These are phyloP conservation scores for Lepidium campestre DNA, from an alignment of 441 rosid genomes.

Conservation along the genomic window DNA sequence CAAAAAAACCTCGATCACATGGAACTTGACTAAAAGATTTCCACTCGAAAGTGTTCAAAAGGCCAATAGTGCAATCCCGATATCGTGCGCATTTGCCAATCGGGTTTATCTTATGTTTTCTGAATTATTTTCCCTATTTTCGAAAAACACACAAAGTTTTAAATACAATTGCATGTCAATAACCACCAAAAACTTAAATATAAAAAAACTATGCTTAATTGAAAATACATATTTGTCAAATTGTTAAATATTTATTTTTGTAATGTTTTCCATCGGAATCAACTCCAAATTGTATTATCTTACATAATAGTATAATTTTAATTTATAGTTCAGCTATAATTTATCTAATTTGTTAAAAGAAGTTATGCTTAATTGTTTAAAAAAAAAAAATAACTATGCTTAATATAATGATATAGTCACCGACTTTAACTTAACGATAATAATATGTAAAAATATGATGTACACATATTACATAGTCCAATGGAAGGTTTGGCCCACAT, in stretches of 20 bases:
- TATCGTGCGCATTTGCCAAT: constrained; percentile 11
- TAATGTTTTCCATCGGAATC: no score
- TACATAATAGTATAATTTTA: no score
- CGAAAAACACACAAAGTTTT: background rate
- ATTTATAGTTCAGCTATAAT: no score
- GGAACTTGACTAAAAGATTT: constrained; percentile 17
- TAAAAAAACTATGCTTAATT: no score
- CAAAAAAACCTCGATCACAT: constrained; percentile 27
- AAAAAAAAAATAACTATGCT: no score
- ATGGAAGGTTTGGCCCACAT: constrained; percentile 26
- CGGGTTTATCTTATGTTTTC: background rate
- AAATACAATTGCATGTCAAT: no score
- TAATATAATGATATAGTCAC: background rate
- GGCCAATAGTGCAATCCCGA: constrained; percentile 28
- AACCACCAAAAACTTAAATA: no score
- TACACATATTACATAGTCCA: background rate
- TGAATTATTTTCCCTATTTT: background rate
- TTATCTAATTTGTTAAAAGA: no score
- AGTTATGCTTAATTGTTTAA: no score
- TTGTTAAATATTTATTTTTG: no score
- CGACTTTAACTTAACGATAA: background rate
- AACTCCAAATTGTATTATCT: no score
- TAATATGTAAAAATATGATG: background rate
- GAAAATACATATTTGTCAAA: no score
- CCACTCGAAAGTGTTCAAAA: constrained; percentile 18